phyloP scores from a whole-genome alignment of 2,329 filamentous ascomycete species.

The Aureobasidium sp. region DNA sequence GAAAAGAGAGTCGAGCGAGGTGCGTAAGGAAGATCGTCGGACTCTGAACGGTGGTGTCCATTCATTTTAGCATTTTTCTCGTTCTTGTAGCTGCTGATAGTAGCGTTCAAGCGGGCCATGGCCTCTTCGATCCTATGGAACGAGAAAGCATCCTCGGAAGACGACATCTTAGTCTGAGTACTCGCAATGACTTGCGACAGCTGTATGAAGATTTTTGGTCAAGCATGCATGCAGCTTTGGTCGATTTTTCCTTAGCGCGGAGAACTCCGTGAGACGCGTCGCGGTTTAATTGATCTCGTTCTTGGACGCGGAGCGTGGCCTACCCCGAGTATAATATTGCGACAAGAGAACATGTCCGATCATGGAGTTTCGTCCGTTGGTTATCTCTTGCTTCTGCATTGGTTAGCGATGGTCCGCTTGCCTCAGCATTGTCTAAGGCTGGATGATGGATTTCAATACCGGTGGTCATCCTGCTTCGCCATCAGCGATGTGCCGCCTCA shows the following conservation, averaged over 20 bases:
- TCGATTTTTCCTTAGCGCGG: neutral
- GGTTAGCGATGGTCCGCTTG: neutral
- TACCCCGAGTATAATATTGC: no score
- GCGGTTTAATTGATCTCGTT: neutral
- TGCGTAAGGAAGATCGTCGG: slow-evolving; percentile 9
- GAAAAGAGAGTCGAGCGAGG: slow-evolving; percentile 9
- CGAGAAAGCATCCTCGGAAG: slow-evolving; percentile 5
- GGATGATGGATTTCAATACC: neutral
- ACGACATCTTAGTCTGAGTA: neutral
- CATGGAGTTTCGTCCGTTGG: neutral
- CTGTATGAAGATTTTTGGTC: slow-evolving; percentile 2
- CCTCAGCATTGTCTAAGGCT: neutral
- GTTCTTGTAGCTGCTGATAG: slow-evolving; percentile 22
- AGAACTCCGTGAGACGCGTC: neutral
- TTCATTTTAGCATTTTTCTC: slow-evolving; percentile 13
- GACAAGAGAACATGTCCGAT: neutral
- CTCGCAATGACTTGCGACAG: neutral
- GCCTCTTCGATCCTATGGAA: slow-evolving; percentile 14
- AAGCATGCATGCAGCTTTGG: slow-evolving; percentile 6
- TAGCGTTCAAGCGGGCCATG: slow-evolving; percentile 13
- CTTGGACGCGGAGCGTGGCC: neutral
- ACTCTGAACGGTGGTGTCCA: slow-evolving; percentile 5
- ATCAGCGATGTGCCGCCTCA: neutral
- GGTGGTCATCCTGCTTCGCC: neutral
- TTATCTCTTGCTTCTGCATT: neutral